These are phyloP conservation scores for Epichloe baconii DNA, from an alignment of 2,329 filamentous ascomycete species.

Conservation along the genomic window DNA sequence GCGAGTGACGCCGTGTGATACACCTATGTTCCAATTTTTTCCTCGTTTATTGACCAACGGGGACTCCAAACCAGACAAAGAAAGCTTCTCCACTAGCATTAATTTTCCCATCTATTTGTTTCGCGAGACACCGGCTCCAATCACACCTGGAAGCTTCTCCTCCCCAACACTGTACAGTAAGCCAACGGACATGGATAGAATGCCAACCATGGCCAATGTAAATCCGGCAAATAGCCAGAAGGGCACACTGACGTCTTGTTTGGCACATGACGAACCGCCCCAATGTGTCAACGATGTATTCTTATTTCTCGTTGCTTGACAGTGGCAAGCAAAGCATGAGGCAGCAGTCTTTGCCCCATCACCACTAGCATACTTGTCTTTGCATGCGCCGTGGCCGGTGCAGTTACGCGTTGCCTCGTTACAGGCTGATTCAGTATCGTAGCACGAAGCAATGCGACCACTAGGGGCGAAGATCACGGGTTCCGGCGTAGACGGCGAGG, in stretches of 20 bases:
- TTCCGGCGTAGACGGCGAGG: slow-evolving; percentile 12
- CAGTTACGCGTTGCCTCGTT: slow-evolving; percentile 60
- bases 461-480: slow-evolving; percentile 24
- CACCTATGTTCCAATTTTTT: slow-evolving; percentile 6
- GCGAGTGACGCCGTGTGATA: slow-evolving; percentile 5
- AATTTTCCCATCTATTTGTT: slow-evolving; percentile 34
- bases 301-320: slow-evolving; percentile 46
- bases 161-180: slow-evolving; percentile 74
- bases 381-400: slow-evolving; percentile 69
- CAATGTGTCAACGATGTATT: slow-evolving; percentile 55
- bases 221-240: slow-evolving; percentile 81
- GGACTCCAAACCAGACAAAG: slow-evolving; percentile 7
- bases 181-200: slow-evolving; percentile 58
- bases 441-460: slow-evolving; percentile 55
- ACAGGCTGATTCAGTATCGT: slow-evolving; percentile 57
- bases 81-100: background rate
- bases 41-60: background rate
- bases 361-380: slow-evolving; percentile 45
- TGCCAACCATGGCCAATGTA: slow-evolving; percentile 53
- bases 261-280: slow-evolving; percentile 80
- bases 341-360: slow-evolving; percentile 24
- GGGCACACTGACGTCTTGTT: slow-evolving; percentile 75
- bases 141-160: slow-evolving; percentile 82
- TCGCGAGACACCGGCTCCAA: slow-evolving; percentile 83
- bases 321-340: slow-evolving; percentile 69